These are phyloP conservation scores for Scedosporium apiospermum DNA, from an alignment of 2,329 filamentous ascomycete genomes.

Conservation along the genomic window DNA sequence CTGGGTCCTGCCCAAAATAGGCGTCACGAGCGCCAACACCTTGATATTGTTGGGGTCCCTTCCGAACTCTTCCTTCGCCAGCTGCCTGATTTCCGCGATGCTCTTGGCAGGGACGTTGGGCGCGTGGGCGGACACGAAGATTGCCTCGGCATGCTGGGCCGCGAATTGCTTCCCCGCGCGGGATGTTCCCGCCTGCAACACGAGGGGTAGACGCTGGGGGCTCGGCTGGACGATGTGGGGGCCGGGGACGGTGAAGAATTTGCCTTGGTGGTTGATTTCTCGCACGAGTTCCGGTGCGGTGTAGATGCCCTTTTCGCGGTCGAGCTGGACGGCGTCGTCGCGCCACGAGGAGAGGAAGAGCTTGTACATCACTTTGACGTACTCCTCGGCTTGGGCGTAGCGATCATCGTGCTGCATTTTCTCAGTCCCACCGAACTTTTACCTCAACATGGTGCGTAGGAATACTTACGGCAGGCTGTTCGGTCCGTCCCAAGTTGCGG, in stretches of 20 bases:
- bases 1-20: conserved; percentile 55
- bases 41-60: conserved; percentile 54
- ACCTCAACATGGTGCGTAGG: not conserved
- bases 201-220: conserved; percentile 58
- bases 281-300: conserved; percentile 41
- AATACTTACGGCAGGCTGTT: conserved; percentile 31
- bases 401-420: conserved; percentile 48
- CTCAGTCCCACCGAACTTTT: conserved; percentile 1
- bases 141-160: conserved; percentile 60
- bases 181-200: conserved; percentile 62
- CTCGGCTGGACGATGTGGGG: conserved; percentile 57
- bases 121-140: conserved; percentile 59
- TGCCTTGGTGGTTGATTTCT: conserved; percentile 56
- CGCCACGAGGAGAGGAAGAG: conserved; percentile 59
- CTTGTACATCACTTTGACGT: conserved; percentile 55
- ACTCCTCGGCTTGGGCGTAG: conserved; percentile 56
- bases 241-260: conserved; percentile 54
- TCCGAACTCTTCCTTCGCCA: conserved; percentile 42
- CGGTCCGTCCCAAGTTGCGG: conserved; percentile 49
- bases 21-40: conserved; percentile 56
- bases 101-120: conserved; percentile 51
- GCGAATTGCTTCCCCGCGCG: conserved; percentile 57
- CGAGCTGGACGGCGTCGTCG: conserved; percentile 53
- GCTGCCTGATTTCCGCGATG: conserved; percentile 51
- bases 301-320: conserved; percentile 50